Evolutionary conservation across 306 rosid genomes (phyloP).

Genomic region (Delonix regia): DNA sequence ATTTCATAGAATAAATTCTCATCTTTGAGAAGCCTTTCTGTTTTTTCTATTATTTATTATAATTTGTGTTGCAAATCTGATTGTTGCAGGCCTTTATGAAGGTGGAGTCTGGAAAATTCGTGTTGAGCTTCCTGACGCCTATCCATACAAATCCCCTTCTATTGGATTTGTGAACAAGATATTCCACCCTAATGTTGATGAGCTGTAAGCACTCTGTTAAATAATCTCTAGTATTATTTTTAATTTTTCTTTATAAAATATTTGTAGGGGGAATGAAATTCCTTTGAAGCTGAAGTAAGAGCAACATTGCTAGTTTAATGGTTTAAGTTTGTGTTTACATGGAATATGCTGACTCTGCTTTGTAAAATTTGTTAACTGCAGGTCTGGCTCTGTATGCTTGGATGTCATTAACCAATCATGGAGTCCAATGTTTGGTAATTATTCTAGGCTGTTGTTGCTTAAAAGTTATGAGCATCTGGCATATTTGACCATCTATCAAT

Average conservation of each 20-base stretch:
- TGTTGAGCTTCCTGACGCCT: constrained; percentile 97
- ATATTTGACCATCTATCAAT: constrained; percentile 10
- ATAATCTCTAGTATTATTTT: constrained; percentile 9
- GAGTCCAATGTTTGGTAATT: constrained; percentile 99
- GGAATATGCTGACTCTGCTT: constrained; percentile 43
- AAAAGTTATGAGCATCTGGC: constrained; percentile 25
- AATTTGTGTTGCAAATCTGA: constrained; percentile 24
- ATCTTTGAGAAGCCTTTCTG: constrained; percentile 8
- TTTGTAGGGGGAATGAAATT: constrained; percentile 21
- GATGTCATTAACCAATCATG: constrained; percentile 98
- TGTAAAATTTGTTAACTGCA: constrained; percentile 53
- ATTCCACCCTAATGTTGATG: constrained; percentile 97
- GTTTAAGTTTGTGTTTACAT: constrained; percentile 19
- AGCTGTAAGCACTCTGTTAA: constrained; percentile 70
- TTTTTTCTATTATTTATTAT: constrained; percentile 28
- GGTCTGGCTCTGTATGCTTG: constrained; percentile 98
- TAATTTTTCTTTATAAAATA: background rate
- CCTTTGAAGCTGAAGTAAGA: constrained; percentile 9
- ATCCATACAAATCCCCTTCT: constrained; percentile 97
- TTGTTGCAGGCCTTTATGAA: constrained; percentile 87
- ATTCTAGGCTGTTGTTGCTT: constrained; percentile 32
- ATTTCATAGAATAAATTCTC: constrained; percentile 1
- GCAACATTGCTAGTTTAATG: constrained; percentile 21
- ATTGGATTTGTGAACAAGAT: constrained; percentile 95
- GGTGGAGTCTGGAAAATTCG: constrained; percentile 96